These are phyloP conservation scores for Podospora anserina DNA, from an alignment of 495 filamentous ascomycete species.

Conservation along the genomic window DNA sequence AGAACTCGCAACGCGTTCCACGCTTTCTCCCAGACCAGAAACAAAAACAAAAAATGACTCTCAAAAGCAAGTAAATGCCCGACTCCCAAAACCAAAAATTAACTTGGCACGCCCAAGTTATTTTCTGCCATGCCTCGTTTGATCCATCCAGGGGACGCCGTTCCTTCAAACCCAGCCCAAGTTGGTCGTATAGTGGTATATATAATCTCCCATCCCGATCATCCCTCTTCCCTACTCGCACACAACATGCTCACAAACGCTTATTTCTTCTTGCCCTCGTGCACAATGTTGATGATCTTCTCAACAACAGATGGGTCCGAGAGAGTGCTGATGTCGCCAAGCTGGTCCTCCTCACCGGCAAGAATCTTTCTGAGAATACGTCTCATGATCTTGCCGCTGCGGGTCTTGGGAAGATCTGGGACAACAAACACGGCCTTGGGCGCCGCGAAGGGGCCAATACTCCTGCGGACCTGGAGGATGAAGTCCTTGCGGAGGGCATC, in stretches of 20 bases:
- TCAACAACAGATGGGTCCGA: constrained; percentile 87
- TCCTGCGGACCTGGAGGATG: constrained; percentile 90
- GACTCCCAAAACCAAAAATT: no score
- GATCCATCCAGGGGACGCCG: neutral
- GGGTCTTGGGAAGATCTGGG: constrained; percentile 91
- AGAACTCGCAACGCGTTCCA: neutral
- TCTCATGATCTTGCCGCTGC: constrained; percentile 98
- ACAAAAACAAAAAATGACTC: neutral
- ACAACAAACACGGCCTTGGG: constrained; percentile 91
- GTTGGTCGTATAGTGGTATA: neutral
- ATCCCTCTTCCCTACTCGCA: neutral
- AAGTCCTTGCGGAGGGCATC: constrained; percentile 90
- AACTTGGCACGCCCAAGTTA: no score
- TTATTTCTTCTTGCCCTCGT: constrained; percentile 54
- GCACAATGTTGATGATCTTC: constrained; percentile 80
- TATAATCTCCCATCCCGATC: neutral
- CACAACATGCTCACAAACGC: neutral
- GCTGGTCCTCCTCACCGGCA: constrained; percentile 91
- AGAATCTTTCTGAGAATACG: constrained; percentile 96
- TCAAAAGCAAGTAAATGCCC: neutral
- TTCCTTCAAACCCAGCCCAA: constrained; percentile 1
- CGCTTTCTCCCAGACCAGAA: neutral
- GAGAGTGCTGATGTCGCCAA: constrained; percentile 89
- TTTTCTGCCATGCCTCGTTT: neutral
- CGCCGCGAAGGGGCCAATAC: constrained; percentile 94